A percentile compares a stretch with the other conserved stretches of the same genome.
phyloP scores from a whole-genome alignment of 1,139 yeast species.

The Suhomyces bribrorum region DNA sequence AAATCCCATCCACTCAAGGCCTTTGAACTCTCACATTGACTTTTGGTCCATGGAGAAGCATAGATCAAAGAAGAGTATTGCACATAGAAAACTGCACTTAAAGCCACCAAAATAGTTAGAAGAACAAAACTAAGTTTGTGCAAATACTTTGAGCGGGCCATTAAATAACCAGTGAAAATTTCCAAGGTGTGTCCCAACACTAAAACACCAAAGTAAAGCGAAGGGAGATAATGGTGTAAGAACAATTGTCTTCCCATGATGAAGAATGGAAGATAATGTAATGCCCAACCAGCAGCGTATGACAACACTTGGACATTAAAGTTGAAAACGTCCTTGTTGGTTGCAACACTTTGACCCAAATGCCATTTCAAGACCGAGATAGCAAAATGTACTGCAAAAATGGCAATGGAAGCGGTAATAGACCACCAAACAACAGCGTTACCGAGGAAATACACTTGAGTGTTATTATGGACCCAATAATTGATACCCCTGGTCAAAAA shows the following conservation, averaged over 20 bases:
- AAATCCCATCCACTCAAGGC: conserved; percentile 78
- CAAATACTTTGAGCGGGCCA: conserved; percentile 37
- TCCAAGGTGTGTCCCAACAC: conserved; percentile 84
- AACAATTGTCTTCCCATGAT: conserved; percentile 93
- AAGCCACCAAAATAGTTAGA: conserved; percentile 49
- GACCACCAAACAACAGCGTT: conserved; percentile 92
- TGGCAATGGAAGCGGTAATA: conserved; percentile 57
- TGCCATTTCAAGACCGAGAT: conserved; percentile 77
- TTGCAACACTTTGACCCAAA: conserved; percentile 51
- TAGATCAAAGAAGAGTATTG: conserved; percentile 75
- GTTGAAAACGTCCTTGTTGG: conserved; percentile 59
- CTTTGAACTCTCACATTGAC: conserved; percentile 62
- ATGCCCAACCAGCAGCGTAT: conserved; percentile 76
- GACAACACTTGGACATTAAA: conserved; percentile 72
- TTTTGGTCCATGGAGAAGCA: conserved; percentile 80
- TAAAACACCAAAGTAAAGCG: conserved; percentile 83
- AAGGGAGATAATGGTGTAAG: conserved; percentile 90
- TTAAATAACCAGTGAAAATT: conserved; percentile 52
- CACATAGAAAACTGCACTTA: conserved; percentile 57
- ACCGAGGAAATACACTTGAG: conserved; percentile 85
- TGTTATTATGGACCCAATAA: conserved; percentile 82
- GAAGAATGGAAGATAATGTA: conserved; percentile 86
- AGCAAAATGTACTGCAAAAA: conserved; percentile 55
- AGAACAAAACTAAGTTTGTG: conserved; percentile 39
- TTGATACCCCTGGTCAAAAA: conserved; percentile 86